Conservation (phyloP, 257 asterid genomes). For the Avicennia marina region DNA sequence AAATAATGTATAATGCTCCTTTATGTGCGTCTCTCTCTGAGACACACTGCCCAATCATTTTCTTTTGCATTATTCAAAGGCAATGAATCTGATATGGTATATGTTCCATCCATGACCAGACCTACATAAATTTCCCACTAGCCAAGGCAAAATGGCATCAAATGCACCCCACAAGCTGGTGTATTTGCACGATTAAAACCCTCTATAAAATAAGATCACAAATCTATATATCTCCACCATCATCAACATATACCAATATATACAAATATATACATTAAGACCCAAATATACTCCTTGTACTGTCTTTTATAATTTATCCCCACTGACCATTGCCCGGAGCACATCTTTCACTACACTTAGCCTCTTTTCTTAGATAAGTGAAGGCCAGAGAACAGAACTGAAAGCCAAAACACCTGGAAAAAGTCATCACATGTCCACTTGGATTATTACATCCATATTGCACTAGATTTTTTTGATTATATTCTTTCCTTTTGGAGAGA, state of each 20-base stretch:
- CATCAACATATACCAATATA: no score
- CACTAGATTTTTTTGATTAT: neutral
- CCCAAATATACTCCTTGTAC: no score
- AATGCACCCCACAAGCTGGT: conserved; percentile 60
- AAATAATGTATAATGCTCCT: neutral
- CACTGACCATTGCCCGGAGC: conserved; percentile 19
- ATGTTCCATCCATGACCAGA: conserved; percentile 54
- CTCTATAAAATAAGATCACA: conserved; percentile 13
- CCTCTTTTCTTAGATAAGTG: conserved; percentile 27
- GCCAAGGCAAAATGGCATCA: conserved; percentile 55
- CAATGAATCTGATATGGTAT: conserved; percentile 35
- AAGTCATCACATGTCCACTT: conserved; percentile 8
- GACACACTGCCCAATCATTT: conserved; percentile 29
- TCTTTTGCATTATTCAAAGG: conserved; percentile 23
- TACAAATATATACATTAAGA: no score
- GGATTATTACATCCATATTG: conserved; percentile 6
- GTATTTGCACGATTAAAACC: conserved; percentile 50
- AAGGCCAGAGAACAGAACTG: conserved; percentile 27
- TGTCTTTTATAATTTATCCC: neutral
- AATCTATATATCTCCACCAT: no score
- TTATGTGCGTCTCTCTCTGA: neutral
- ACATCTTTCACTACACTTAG: conserved; percentile 18
- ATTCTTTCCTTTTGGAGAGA: conserved; percentile 4
- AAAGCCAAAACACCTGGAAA: conserved; percentile 34
- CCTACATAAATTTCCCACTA: conserved; percentile 44